phyloP scores from a whole-genome alignment of 2,329 filamentous ascomycete species.

The Aspergillus intermedius region DNA sequence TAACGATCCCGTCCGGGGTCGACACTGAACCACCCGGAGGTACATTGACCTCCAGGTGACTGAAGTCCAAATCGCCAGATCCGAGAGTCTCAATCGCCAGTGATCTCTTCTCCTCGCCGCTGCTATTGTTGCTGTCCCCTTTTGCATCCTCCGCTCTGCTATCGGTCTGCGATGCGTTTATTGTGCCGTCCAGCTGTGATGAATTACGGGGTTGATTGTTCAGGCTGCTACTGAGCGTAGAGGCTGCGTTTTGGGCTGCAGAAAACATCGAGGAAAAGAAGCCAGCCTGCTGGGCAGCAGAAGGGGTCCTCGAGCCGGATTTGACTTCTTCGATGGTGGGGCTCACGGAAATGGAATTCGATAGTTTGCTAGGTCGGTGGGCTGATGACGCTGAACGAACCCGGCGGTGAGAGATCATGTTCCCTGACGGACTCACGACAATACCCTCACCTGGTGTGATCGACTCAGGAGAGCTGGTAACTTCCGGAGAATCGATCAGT shows the following conservation, averaged over 20 bases:
- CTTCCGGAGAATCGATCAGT: conserved; percentile 19
- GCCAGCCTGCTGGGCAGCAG: conserved; percentile 50
- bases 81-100: conserved; percentile 84
- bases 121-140: conserved; percentile 16
- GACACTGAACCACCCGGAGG: conserved; percentile 28
- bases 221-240: conserved; percentile 62
- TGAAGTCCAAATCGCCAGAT: conserved; percentile 79
- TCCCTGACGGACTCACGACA: conserved; percentile 57
- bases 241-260: conserved; percentile 86
- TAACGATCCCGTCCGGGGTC: conserved; percentile 33
- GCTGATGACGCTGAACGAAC: conserved; percentile 51
- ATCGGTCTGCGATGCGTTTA: conserved; percentile 22
- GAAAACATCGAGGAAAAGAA: conserved; percentile 95
- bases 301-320: conserved; percentile 47
- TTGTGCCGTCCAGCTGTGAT: conserved; percentile 23
- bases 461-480: conserved; percentile 37
- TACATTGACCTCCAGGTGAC: conserved; percentile 68
- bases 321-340: conserved; percentile 64
- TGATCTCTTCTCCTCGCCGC: conserved; percentile 52
- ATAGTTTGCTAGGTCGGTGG: conserved; percentile 76
- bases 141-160: conserved; percentile 18
- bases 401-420: conserved; percentile 67
- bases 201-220: conserved; percentile 44
- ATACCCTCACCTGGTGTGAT: conserved; percentile 38
- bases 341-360: conserved; percentile 64